Evolutionary conservation across 1,284 basidiomycete species (phyloP).

Genomic region (Trametes pubescens): DNA sequence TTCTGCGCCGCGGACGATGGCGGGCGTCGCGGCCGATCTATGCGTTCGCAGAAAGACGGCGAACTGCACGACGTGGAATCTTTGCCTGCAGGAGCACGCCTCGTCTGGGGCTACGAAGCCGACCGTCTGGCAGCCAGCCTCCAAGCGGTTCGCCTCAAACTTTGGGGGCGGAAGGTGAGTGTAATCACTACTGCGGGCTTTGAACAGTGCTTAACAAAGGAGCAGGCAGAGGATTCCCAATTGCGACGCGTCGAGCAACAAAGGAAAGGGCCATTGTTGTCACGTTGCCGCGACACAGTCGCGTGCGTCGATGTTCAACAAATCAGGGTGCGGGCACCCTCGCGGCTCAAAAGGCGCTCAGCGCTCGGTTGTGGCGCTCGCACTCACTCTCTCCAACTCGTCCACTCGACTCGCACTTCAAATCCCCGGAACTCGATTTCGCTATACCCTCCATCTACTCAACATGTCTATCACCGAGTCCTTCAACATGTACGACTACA

Average conservation of each 20-base stretch:
- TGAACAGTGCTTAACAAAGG: neutral
- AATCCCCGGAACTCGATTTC: neutral
- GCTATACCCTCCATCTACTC: neutral
- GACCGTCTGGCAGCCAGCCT: too few species aligned
- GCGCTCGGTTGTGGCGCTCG: neutral
- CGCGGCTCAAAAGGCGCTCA: neutral
- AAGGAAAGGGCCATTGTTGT: neutral
- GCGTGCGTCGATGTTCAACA: neutral
- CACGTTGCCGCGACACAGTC: conserved; percentile 1
- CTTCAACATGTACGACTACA: neutral
- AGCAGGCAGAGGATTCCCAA: neutral
- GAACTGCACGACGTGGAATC: too few species aligned
- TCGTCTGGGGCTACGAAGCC: too few species aligned
- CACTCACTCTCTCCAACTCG: neutral
- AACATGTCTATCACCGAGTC: neutral
- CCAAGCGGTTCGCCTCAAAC: too few species aligned
- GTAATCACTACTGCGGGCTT: neutral
- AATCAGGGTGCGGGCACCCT: neutral
- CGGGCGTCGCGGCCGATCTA: too few species aligned
- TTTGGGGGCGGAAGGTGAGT: too few species aligned
- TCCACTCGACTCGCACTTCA: neutral
- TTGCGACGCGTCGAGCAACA: neutral
- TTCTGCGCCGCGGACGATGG: too few species aligned
- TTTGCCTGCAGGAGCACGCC: too few species aligned
- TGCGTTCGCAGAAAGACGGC: too few species aligned